phyloP scores from a whole-genome alignment of 345 rosid species.

The Corymbia maculata region DNA sequence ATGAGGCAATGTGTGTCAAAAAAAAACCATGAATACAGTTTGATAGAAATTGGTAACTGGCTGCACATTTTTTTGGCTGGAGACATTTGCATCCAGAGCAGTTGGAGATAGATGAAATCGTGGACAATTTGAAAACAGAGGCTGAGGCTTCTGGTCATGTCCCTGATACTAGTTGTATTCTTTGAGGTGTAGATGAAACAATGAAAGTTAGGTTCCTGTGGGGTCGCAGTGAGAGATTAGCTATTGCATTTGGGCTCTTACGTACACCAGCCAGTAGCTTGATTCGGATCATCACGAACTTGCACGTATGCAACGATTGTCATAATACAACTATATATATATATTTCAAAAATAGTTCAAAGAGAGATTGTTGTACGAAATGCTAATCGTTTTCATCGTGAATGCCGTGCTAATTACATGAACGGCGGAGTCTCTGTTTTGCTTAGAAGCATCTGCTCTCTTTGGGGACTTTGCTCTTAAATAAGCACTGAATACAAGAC shows the following conservation, averaged over 20 bases:
- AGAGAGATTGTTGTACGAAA: slow-evolving; percentile 23
- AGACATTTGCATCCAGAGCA: slow-evolving; percentile 13
- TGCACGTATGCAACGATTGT: slow-evolving; percentile 18
- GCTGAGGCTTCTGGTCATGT: slow-evolving; percentile 6
- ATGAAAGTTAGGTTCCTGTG: slow-evolving; percentile 10
- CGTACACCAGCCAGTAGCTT: slow-evolving; percentile 18
- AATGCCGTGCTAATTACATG: neutral
- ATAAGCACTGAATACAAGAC: neutral
- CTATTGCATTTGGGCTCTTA: slow-evolving; percentile 16
- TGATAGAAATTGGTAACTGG: slow-evolving; percentile 11
- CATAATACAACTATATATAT: slow-evolving; percentile 14
- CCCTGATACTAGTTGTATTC: slow-evolving; percentile 21
- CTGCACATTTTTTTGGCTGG: slow-evolving; percentile 17
- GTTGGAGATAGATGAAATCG: neutral
- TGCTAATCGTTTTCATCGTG: slow-evolving; percentile 23
- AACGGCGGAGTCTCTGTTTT: neutral
- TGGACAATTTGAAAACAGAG: slow-evolving; percentile 12
- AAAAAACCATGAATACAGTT: slow-evolving; percentile 13
- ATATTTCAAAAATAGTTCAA: slow-evolving; percentile 6
- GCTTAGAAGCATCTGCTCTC: neutral
- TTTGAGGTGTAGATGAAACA: slow-evolving; percentile 10
- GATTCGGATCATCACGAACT: slow-evolving; percentile 18
- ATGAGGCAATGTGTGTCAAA: slow-evolving; percentile 10
- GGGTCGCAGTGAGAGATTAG: slow-evolving; percentile 22
- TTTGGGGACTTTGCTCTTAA: neutral